Evolutionary conservation across 108 stramenopile species (phyloP).

Genomic region (Stephanodiscus minutulus): DNA sequence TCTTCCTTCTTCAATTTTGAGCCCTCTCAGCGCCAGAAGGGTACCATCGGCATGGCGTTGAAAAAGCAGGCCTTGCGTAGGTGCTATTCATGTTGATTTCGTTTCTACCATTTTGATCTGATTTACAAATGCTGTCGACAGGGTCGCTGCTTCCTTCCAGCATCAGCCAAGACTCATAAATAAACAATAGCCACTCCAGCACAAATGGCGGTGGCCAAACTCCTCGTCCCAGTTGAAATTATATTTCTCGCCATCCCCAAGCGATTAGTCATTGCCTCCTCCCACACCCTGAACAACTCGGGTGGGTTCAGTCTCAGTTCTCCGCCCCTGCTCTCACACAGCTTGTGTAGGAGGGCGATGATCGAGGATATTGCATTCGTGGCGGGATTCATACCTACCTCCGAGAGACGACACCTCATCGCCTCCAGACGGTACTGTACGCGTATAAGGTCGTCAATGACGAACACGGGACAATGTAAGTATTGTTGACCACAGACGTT

Average conservation of each 20-base stretch:
- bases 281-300: slow-evolving; percentile 44
- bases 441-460: slow-evolving; percentile 65
- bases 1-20: slow-evolving; percentile 63
- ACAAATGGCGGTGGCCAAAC: slow-evolving; percentile 58
- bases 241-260: slow-evolving; percentile 51
- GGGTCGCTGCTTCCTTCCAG: not conserved
- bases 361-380: slow-evolving; percentile 38
- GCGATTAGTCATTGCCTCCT: slow-evolving; percentile 50
- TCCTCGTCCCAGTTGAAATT: slow-evolving; percentile 42
- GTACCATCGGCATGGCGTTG: slow-evolving; percentile 55
- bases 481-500: slow-evolving; percentile 66
- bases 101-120: not conserved
- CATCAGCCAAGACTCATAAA: slow-evolving; percentile 57
- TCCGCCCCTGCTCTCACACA: slow-evolving; percentile 51
- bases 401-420: slow-evolving; percentile 46
- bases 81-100: slow-evolving; percentile 1
- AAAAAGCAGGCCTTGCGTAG: not conserved
- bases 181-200: slow-evolving; percentile 56
- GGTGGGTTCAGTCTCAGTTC: slow-evolving; percentile 42
- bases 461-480: slow-evolving; percentile 70
- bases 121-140: not conserved
- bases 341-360: slow-evolving; percentile 55
- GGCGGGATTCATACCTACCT: slow-evolving; percentile 22
- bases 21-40: slow-evolving; percentile 43
- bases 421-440: slow-evolving; percentile 57